Percentiles rank a stretch among this genome's conserved stretches.
Evolutionary conservation across 306 rosid genomes (phyloP).

Genomic region (Casuarina equisetifolia): DNA sequence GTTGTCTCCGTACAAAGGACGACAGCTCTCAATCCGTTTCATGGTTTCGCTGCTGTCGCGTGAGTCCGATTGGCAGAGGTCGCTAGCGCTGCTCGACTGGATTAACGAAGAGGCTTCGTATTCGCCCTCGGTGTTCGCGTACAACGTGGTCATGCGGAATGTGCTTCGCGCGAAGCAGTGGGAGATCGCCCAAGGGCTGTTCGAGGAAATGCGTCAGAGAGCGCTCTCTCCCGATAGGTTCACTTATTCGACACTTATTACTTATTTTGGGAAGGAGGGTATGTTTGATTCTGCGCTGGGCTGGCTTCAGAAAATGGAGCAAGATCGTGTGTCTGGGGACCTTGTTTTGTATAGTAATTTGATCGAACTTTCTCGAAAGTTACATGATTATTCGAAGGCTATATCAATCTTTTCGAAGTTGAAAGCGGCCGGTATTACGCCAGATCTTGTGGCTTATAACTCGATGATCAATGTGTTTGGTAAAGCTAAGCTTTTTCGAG

Average conservation of each 20-base stretch:
- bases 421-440: slow-evolving; percentile 58
- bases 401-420: slow-evolving; percentile 67
- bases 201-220: slow-evolving; percentile 86
- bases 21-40: slow-evolving; percentile 75
- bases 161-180: slow-evolving; percentile 83
- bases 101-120: slow-evolving; percentile 74
- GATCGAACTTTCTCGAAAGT: slow-evolving; percentile 82
- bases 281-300: slow-evolving; percentile 81
- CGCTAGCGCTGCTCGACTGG: slow-evolving; percentile 88
- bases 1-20: slow-evolving; percentile 54
- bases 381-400: slow-evolving; percentile 82
- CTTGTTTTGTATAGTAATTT: slow-evolving; percentile 79
- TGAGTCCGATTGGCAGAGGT: slow-evolving; percentile 85
- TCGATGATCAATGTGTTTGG: slow-evolving; percentile 88
- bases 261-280: slow-evolving; percentile 74
- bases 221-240: slow-evolving; percentile 86
- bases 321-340: slow-evolving; percentile 77
- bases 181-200: slow-evolving; percentile 83
- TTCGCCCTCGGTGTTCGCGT: slow-evolving; percentile 72
- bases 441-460: slow-evolving; percentile 79
- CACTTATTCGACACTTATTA: slow-evolving; percentile 87
- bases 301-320: slow-evolving; percentile 94
- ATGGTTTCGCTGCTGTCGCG: slow-evolving; percentile 82
- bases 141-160: slow-evolving; percentile 79
- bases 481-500: slow-evolving; percentile 81